These are phyloP conservation scores for Proliferodiscus dingleyae DNA, from an alignment of 2,329 filamentous ascomycete genomes.

Conservation along the genomic window DNA sequence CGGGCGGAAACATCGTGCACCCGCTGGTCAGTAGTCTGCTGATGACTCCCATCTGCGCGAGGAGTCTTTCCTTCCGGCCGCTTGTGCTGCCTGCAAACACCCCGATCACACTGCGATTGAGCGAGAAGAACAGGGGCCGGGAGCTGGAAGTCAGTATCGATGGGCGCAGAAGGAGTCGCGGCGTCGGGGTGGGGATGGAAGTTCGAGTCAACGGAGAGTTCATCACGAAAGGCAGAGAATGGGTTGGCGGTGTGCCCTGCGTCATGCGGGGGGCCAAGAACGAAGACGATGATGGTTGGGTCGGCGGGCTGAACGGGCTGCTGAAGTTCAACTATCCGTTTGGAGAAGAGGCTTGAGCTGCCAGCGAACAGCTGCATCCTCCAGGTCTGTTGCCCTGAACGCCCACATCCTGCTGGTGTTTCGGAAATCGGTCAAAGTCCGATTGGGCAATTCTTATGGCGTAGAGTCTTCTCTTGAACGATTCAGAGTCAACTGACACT, in stretches of 20 bases:
- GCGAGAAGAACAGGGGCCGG: conserved; percentile 70
- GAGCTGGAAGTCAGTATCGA: conserved; percentile 78
- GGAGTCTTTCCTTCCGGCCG: conserved; percentile 87
- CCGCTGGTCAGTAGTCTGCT: conserved; percentile 84
- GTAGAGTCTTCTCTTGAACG: too few relatives aligned
- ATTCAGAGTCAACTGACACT: too few relatives aligned
- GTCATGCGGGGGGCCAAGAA: conserved; percentile 62
- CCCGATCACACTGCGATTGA: conserved; percentile 75
- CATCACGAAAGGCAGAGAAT: conserved; percentile 48
- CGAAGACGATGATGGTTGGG: conserved; percentile 86
- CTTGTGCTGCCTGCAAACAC: conserved; percentile 84
- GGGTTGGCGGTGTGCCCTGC: conserved; percentile 82
- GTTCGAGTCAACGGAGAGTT: conserved; percentile 85
- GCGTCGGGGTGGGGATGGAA: conserved; percentile 72
- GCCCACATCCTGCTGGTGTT: too few relatives aligned
- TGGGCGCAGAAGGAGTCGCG: conserved; percentile 60
- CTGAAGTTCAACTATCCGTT: conserved; percentile 98
- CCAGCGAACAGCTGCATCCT: too few relatives aligned
- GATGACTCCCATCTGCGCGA: conserved; percentile 89
- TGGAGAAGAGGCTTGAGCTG: conserved; percentile 54
- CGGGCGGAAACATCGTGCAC: conserved; percentile 89
- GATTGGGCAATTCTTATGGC: too few relatives aligned
- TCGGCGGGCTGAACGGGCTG: conserved; percentile 86
- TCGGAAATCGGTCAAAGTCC: too few relatives aligned
- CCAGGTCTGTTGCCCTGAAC: too few relatives aligned